Evolutionary conservation across 345 rosid genomes (phyloP), one percentile per base, ranked within the genome.

Genomic region (Brassica incana): DNA sequence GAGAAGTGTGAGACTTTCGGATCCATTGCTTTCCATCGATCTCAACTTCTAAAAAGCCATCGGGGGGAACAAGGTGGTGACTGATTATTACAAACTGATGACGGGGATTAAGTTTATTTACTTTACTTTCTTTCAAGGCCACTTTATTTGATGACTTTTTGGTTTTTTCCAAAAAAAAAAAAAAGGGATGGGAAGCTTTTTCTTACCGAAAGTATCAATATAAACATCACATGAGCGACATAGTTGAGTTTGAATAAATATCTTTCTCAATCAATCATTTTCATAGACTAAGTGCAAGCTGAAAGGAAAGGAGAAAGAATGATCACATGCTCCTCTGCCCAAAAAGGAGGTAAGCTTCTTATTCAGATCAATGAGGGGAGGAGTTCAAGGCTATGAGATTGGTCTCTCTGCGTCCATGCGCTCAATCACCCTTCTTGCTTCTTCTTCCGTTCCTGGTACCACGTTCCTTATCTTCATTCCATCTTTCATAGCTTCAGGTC

Each of bases 391-490:
- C 72, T 43, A 70, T 10, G 65, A 70, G 80, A 70, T 78, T 69
- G 82, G 84, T 78, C 75, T 75, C 85, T 92, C 93, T 52, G 92
- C 91, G 79, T 92, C 96, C 88, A 89, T 88, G 0, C 94, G 91
- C 74, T 94, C 96, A 4, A 94, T 88, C 67, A 92, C 96, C 5
- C 91, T 89, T 35, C 69, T 83, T 0, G 96, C 98, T 86, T 94
- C 98, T 78, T 87, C 97, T 86, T 92, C 98, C 0, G 94, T 87
- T 9, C 93, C 86, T 0, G 98, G 98, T 73, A 94, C 97, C 67
- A 90, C 98, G 56, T 89, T 94, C 50, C 97, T 87, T 69, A 92
- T 90, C 79, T 71, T 88, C 82, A 83, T 73, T 76, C 90, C 90
- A 63, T 88, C 86, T 82, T 75, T 89, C 80, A 88, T 86, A 30